Evolutionary conservation across 2,329 filamentous ascomycete species (phyloP).

Genomic region (Pseudogymnoascus destructans): DNA sequence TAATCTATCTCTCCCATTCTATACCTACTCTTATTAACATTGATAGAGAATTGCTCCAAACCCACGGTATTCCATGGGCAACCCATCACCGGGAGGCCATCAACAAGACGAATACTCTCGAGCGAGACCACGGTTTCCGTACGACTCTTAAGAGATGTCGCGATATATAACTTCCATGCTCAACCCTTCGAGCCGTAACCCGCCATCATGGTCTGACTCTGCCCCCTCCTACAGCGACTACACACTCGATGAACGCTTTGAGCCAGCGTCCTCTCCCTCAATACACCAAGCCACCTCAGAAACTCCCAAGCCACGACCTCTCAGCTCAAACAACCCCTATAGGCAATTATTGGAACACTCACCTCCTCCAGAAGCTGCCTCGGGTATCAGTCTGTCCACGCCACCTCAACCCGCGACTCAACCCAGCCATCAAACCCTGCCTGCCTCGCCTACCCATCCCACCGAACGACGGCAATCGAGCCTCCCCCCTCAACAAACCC

Average conservation of each 20-base stretch:
- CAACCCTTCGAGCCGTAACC: not conserved
- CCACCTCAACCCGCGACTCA: not conserved
- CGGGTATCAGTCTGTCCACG: not conserved
- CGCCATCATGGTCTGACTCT: not conserved
- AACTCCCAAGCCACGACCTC: not conserved
- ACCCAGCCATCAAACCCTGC: not conserved
- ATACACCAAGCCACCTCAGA: not conserved
- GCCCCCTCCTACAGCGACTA: not conserved
- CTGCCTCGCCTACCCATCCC: not conserved
- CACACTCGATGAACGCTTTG: conserved; percentile 2
- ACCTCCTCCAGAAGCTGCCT: not conserved
- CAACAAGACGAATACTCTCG: not conserved
- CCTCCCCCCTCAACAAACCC: not conserved
- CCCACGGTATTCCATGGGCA: not conserved
- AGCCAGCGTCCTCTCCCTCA: not conserved
- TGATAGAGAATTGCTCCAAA: not conserved
- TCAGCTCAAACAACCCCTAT: conserved; percentile 1
- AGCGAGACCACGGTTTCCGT: not conserved
- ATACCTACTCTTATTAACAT: not conserved
- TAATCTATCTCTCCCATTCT: not conserved
- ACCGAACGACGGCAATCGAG: not conserved
- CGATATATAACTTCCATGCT: not conserved
- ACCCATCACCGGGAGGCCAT: not conserved
- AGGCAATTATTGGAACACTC: not conserved
- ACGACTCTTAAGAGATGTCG: not conserved